A percentile compares a stretch with the other conserved stretches of the same genome.
Conservation (phyloP, 495 filamentous ascomycete species). For the Tuber calosporum region DNA sequence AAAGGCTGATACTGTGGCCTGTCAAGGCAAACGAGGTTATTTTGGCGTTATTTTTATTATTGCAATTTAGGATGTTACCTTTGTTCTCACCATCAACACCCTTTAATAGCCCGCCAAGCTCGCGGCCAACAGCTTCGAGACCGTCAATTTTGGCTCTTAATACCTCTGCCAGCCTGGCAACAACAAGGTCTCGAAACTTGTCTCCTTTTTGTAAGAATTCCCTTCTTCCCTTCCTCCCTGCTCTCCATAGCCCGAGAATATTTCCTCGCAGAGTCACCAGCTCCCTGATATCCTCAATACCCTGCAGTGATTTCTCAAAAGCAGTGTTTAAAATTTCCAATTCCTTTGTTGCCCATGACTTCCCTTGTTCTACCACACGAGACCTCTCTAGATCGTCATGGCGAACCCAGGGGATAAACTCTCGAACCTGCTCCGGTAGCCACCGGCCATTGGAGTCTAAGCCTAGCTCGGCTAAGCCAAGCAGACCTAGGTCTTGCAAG, state of each 20-base stretch:
- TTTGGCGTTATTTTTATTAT: constrained; percentile 45
- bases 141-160: constrained; percentile 54
- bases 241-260: constrained; percentile 64
- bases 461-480: constrained; percentile 59
- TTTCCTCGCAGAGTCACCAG: constrained; percentile 63
- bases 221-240: constrained; percentile 47
- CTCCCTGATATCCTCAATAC: constrained; percentile 55
- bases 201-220: constrained; percentile 43
- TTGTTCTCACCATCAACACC: constrained; percentile 52
- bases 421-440: constrained; percentile 74
- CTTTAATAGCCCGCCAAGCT: constrained; percentile 49
- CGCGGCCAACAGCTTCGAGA: constrained; percentile 54
- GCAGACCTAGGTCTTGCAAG: constrained; percentile 61
- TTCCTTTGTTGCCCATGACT: constrained; percentile 66
- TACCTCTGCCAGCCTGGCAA: constrained; percentile 55
- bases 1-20: constrained; percentile 18
- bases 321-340: constrained; percentile 57
- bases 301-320: constrained; percentile 52
- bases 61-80: constrained; percentile 50
- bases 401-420: constrained; percentile 84
- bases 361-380: constrained; percentile 59
- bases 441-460: constrained; percentile 76
- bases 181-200: constrained; percentile 61
- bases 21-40: constrained; percentile 46
- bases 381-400: constrained; percentile 66